These are phyloP conservation scores for Teratosphaeria destructans DNA, from an alignment of 2,329 filamentous ascomycete genomes.

Conservation along the genomic window DNA sequence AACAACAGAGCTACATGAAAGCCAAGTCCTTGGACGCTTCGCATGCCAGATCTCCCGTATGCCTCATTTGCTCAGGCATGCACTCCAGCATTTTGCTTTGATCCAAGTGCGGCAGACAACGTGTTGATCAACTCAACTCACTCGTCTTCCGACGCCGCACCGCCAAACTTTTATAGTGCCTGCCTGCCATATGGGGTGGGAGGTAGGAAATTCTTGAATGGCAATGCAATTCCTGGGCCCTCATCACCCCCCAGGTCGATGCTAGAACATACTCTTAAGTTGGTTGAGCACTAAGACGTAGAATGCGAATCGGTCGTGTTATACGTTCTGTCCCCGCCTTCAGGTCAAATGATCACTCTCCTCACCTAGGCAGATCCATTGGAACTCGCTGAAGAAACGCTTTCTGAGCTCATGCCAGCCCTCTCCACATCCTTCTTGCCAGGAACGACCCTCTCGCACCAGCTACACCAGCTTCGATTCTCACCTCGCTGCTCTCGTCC, in stretches of 20 bases:
- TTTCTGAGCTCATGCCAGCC: conserved; percentile 14
- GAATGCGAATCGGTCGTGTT: too few species aligned
- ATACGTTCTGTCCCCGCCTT: too few species aligned
- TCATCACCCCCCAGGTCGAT: neutral
- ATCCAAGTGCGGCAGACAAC: neutral
- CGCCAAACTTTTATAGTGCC: neutral
- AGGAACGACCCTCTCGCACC: conserved; percentile 56
- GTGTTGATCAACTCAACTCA: neutral
- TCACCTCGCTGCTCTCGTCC: conserved; percentile 57
- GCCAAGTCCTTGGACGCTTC: neutral
- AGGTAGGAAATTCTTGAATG: neutral
- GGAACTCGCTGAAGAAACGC: conserved; percentile 16
- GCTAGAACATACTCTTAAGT: neutral
- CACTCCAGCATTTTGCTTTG: neutral
- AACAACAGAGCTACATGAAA: neutral
- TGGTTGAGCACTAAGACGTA: too few species aligned
- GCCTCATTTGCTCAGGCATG: neutral
- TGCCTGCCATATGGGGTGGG: neutral
- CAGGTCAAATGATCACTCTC: neutral
- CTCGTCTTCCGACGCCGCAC: neutral
- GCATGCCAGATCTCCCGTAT: too few species aligned
- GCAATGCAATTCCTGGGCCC: neutral
- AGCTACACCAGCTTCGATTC: conserved; percentile 78
- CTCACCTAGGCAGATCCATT: conserved; percentile 1
- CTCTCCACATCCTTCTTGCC: conserved; percentile 18